Evolutionary conservation across 2,329 filamentous ascomycete species (phyloP), one percentile per base, ranked within the genome.

Genomic region (Rhexocercosporidium sp.): DNA sequence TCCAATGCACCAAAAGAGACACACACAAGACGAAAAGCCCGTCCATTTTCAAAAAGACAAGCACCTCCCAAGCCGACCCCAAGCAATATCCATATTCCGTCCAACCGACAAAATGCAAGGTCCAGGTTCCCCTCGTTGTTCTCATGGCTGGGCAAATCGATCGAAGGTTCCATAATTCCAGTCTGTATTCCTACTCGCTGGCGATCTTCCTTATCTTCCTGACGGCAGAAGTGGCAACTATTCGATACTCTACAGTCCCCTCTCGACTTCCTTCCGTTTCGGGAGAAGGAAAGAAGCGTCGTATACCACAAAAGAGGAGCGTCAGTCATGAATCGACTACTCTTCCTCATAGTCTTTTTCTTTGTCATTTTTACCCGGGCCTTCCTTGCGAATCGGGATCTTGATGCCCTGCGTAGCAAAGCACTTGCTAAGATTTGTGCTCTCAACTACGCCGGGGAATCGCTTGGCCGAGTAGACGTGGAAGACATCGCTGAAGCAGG

Each of bases 391-490:
- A 64, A 98, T 97, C 0, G 95, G 95, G 27, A 98, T 97, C 80
- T 97, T 97, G 80, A 97, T 97, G 27, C 96, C 96, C 76, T 99
- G 96, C 1, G 88, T 85, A 3, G 96, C 95, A 81, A 99, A 98
- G 69, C 89, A 92, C 79, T 96, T 97, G 84, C 94, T 97, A 20
- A 98, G 82, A 3, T 89, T 81, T 0, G 96, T 99, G 78, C 92
- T 96, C 78, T 98, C 95, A 66, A 97, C 97, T 1, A 99, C 96
- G 47, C 96, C 96, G 0, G 96, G 96, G 79, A 99, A 99, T 76
- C 97, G 97, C 85, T 99, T 99, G 57, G 96, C 96, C 2, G 93
- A 97, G 80, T 91, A 98, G 34, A 99, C 96, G 63, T 93, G 92
- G 83, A 99, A 98, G 2, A 89, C 86, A 4, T 97, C 92, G 57